Conservation (phyloP, 2,329 filamentous ascomycete genomes). For the Zymoseptoria passerinii region DNA sequence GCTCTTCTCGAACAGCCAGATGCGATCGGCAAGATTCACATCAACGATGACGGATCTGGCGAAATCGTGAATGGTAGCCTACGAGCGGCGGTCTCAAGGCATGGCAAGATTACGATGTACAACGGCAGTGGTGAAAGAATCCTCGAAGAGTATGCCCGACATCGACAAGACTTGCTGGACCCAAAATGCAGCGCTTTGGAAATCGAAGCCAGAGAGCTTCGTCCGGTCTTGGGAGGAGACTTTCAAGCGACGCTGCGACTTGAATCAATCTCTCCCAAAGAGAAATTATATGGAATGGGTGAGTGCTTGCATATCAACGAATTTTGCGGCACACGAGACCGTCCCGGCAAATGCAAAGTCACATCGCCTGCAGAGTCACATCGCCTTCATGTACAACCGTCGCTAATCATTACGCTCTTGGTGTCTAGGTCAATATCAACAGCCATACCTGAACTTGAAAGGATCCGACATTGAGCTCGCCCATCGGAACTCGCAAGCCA, state of each 20-base stretch:
- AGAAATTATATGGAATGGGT: slow-evolving; percentile 57
- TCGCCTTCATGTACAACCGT: no score
- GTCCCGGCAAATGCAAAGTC: no score
- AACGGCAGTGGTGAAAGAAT: slow-evolving; percentile 34
- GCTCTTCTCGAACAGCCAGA: slow-evolving; percentile 28
- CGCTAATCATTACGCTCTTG: no score
- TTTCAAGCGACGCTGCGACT: slow-evolving; percentile 53
- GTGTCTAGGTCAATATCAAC: slow-evolving; percentile 52
- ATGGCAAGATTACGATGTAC: slow-evolving; percentile 45
- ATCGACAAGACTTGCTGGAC: slow-evolving; percentile 44
- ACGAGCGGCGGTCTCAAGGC: slow-evolving; percentile 38
- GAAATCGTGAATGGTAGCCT: slow-evolving; percentile 44
- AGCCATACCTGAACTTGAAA: slow-evolving; percentile 55
- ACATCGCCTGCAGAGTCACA: no score
- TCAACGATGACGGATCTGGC: slow-evolving; percentile 21
- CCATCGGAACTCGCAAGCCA: slow-evolving; percentile 59
- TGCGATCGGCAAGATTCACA: slow-evolving; percentile 7
- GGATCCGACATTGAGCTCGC: slow-evolving; percentile 56
- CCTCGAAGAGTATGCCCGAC: slow-evolving; percentile 47
- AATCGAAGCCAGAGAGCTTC: slow-evolving; percentile 51
- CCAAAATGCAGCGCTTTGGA: slow-evolving; percentile 52
- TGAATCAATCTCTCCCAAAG: slow-evolving; percentile 44
- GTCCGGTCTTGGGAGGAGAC: slow-evolving; percentile 43
- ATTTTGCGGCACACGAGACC: no score
- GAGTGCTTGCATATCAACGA: no score